Evolutionary conservation across 768 basidiomycete genomes (phyloP).

Genomic region (Lactarius akahatsu): DNA sequence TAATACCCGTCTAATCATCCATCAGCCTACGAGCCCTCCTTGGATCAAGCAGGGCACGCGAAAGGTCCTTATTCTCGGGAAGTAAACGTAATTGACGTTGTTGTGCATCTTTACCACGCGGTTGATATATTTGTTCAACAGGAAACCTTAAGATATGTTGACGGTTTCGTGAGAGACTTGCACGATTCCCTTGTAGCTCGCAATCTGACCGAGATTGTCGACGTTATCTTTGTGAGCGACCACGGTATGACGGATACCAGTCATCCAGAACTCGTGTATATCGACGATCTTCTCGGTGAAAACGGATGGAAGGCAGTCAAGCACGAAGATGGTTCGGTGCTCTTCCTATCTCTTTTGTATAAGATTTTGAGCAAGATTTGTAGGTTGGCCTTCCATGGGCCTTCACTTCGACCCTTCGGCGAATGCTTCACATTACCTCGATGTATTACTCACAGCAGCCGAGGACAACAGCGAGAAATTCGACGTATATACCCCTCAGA

Average conservation of each 20-base stretch:
- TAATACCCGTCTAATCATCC: background rate
- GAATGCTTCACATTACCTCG: slow-evolving; percentile 57
- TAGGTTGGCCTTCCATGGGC: slow-evolving; percentile 88
- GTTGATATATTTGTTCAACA: slow-evolving; percentile 33
- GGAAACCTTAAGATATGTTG: slow-evolving; percentile 65
- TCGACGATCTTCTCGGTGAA: slow-evolving; percentile 77
- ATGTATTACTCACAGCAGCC: slow-evolving; percentile 53
- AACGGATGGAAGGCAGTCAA: slow-evolving; percentile 60
- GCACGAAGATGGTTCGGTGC: slow-evolving; percentile 61
- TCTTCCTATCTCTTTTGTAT: background rate
- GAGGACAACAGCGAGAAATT: slow-evolving; percentile 62
- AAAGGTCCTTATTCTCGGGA: slow-evolving; percentile 65
- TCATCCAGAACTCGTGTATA: slow-evolving; percentile 67
- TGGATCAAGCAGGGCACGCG: slow-evolving; percentile 82
- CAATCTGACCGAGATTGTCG: slow-evolving; percentile 79
- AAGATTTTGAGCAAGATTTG: background rate
- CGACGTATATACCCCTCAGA: slow-evolving; percentile 71
- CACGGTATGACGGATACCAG: slow-evolving; percentile 94
- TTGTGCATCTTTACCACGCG: background rate
- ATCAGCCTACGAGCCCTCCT: slow-evolving; percentile 77
- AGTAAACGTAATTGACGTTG: slow-evolving; percentile 58
- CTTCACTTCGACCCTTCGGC: slow-evolving; percentile 64
- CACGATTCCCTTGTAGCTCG: slow-evolving; percentile 61
- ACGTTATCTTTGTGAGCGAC: slow-evolving; percentile 87
- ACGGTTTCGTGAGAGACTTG: slow-evolving; percentile 70